A percentile compares a stretch with the other conserved stretches of the same genome.
These are phyloP conservation scores for Trichoderma koningii DNA, from an alignment of 2,329 filamentous ascomycete species.

Conservation along the genomic window DNA sequence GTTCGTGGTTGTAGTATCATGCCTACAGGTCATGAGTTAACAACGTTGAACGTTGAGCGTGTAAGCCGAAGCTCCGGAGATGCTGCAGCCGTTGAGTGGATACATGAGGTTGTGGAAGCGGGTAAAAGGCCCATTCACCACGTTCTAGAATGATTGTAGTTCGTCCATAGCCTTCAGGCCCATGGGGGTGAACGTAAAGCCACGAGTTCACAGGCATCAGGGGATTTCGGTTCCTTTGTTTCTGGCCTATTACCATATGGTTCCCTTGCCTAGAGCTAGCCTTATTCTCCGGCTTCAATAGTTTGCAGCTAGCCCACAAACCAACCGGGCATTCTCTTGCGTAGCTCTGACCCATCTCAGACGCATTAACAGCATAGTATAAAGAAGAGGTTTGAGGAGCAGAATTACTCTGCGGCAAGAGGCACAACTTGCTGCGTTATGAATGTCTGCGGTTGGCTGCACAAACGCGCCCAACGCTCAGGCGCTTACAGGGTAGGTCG, in stretches of 20 bases:
- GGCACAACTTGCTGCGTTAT: neutral
- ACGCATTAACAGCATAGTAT: neutral
- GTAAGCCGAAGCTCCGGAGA: too few species aligned
- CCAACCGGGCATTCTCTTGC: too few species aligned
- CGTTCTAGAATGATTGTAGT: conserved; percentile 4
- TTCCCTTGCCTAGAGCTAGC: conserved; percentile 11
- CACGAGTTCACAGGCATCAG: neutral
- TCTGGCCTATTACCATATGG: conserved; percentile 12
- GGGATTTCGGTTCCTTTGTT: neutral
- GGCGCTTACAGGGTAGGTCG: conserved; percentile 12
- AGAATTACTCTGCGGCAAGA: neutral
- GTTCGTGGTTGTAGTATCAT: too few species aligned
- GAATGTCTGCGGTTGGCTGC: neutral
- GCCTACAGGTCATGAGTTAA: too few species aligned
- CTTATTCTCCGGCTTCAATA: conserved; percentile 5
- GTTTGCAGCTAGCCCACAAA: conserved; percentile 3
- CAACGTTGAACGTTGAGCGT: too few species aligned
- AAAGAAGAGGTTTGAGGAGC: neutral
- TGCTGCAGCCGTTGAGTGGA: too few species aligned
- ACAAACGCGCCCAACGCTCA: neutral
- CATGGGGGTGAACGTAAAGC: neutral
- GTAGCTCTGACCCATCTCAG: too few species aligned
- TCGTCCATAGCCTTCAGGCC: neutral
- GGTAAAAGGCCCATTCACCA: neutral
- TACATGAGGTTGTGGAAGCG: too few species aligned